phyloP scores from a whole-genome alignment of 83 land plant species.

The Picea engelmannii region DNA sequence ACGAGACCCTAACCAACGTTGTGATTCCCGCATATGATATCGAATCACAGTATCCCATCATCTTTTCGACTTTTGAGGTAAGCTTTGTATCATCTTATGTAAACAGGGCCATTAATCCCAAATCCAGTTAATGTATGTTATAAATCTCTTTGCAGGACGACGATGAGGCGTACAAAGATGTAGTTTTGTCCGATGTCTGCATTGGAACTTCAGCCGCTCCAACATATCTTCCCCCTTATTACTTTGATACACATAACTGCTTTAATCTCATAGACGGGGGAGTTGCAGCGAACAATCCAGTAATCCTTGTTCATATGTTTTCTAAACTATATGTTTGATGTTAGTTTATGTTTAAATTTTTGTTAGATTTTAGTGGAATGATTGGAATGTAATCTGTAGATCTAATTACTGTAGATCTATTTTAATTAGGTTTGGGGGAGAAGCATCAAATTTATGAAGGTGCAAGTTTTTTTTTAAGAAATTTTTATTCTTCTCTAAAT shows the following conservation, averaged over 20 bases:
- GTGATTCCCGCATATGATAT: slow-evolving; percentile 52
- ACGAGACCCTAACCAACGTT: slow-evolving; percentile 28
- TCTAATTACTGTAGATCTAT: too few relatives aligned
- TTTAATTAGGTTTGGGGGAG: too few relatives aligned
- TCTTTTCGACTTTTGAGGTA: slow-evolving; percentile 32
- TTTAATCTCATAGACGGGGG: slow-evolving; percentile 29
- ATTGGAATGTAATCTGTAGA: too few relatives aligned
- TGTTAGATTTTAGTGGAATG: too few relatives aligned
- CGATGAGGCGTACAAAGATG: not conserved
- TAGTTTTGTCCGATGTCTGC: slow-evolving; percentile 18
- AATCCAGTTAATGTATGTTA: not conserved
- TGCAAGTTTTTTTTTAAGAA: too few relatives aligned
- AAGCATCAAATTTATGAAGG: too few relatives aligned
- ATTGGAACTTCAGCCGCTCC: slow-evolving; percentile 32
- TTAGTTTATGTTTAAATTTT: too few relatives aligned
- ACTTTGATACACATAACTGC: not conserved
- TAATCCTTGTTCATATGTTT: not conserved
- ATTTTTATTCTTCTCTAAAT: too few relatives aligned
- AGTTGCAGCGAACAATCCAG: slow-evolving; percentile 33
- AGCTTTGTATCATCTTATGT: not conserved
- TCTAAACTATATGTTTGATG: too few relatives aligned
- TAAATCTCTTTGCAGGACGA: not conserved
- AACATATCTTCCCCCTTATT: slow-evolving; percentile 24
- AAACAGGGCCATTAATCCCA: not conserved
- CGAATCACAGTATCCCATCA: slow-evolving; percentile 27